Base-by-base conservation (phyloP, 2,329 filamentous ascomycete genomes). In the Drechslerella coelobrocha region DNA sequence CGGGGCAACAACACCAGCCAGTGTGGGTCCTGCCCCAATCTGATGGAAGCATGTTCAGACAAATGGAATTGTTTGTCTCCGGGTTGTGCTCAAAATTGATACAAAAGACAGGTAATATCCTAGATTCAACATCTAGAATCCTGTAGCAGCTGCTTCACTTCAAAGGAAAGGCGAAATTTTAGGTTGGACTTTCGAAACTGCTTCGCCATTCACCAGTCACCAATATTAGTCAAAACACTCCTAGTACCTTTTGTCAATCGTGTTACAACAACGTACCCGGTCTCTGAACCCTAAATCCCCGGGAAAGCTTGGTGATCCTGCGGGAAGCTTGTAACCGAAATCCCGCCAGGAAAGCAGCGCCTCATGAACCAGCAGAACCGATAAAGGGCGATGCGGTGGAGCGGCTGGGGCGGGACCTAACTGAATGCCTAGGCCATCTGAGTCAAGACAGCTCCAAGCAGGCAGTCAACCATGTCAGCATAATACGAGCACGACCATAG, bases 1-100 rank as follows among this genome's bases (percentile, higher is more conserved):
- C 37, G 6, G 29, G 62, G 51, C 63, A 69, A 61, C 65, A 61
- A 61, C 57, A 53, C 52, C 51, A 31, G 24, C 45, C 26, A 29
- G 51, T 29, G 65, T 69, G 65, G 65, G 65, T 69, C 65, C 56
- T 41, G 14, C 27, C 43, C 41, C 19, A 19, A 19, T 45, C 19
- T 45, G 27, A 65, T 51, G 53, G 41, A 48, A 50, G 17, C 43
- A 21, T 14, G 21, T 47, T 51, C 56, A 60, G 57, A 51, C 65
- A 52, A 45, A 39, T 57, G 52, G 26, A 26, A 51, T 50, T 47
- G 51, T 61, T 57, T 61, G 65, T 31, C 17, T 45, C 14, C 12
- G 34, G 12, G 12, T n/a, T 39, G 12, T 19, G 19, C 21, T 23
- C 14, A 9, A 19, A 7, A 45, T 17, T 45, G 47, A 47, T 60